Percentiles rank a stretch among this genome's conserved stretches.
Evolutionary conservation across 331 rosid species (phyloP).

Genomic region (Prunus yedoensis): DNA sequence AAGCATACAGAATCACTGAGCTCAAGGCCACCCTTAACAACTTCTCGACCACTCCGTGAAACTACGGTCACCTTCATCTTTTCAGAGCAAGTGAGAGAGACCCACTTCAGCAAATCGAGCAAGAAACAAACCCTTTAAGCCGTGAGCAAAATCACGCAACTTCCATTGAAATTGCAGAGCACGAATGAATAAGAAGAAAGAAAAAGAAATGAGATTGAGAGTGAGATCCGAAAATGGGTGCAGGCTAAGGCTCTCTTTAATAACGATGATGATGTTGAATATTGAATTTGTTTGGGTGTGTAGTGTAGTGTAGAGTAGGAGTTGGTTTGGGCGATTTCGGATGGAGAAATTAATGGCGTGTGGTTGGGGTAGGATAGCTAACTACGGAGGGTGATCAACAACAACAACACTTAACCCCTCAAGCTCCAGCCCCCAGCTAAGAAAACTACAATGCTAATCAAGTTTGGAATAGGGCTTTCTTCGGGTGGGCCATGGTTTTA

Average conservation of each 20-base stretch:
- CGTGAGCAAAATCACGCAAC: constrained; percentile 23
- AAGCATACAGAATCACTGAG: constrained; percentile 69
- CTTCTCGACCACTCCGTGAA: constrained; percentile 79
- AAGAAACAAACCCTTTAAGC: constrained; percentile 20
- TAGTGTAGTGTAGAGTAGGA: not conserved
- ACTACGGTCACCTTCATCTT: constrained; percentile 82
- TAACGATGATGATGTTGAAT: not conserved
- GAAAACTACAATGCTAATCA: not conserved
- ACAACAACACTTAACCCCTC: constrained; percentile 24
- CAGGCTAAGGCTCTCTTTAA: not conserved
- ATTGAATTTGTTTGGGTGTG: not conserved
- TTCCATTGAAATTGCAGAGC: constrained; percentile 20
- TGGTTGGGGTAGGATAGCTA: constrained; percentile 81
- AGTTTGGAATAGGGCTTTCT: not conserved
- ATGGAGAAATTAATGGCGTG: constrained; percentile 40
- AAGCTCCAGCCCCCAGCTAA: not conserved
- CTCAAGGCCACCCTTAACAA: constrained; percentile 77
- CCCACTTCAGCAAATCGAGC: constrained; percentile 32
- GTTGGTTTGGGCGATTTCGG: constrained; percentile 25
- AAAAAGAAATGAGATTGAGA: not conserved
- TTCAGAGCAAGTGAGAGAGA: constrained; percentile 22
- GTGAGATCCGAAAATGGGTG: constrained; percentile 25
- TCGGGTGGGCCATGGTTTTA: not conserved
- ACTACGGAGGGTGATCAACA: constrained; percentile 35
- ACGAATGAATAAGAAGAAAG: constrained; percentile 13